phyloP scores from a whole-genome alignment of 148 eudicot genomes.

The Agrostemma githago region DNA sequence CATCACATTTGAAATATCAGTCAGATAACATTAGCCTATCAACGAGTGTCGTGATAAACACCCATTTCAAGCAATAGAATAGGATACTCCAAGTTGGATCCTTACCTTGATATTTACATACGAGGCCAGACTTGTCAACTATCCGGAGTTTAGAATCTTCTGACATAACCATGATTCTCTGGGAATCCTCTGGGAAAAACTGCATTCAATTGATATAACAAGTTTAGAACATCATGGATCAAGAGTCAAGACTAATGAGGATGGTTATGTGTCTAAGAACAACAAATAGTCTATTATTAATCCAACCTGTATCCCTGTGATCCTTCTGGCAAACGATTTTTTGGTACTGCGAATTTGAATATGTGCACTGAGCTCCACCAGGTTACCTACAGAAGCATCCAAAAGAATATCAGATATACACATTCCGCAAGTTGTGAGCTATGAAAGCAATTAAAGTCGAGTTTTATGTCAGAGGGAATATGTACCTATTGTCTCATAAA shows the following conservation, averaged over 20 bases:
- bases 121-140: constrained; percentile 51
- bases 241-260: not conserved
- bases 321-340: constrained; percentile 45
- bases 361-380: constrained; percentile 37
- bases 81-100: not conserved
- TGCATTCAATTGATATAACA: constrained; percentile 25
- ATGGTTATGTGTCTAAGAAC: not conserved
- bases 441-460: not conserved
- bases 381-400: constrained; percentile 33
- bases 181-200: constrained; percentile 47
- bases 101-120: constrained; percentile 61
- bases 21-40: constrained; percentile 1
- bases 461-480: constrained; percentile 2
- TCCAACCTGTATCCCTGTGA: constrained; percentile 70
- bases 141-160: constrained; percentile 69
- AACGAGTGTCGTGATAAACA: not conserved
- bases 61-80: not conserved
- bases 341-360: constrained; percentile 37
- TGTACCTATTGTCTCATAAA: constrained; percentile 56
- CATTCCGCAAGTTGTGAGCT: not conserved
- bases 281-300: not conserved
- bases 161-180: constrained; percentile 50
- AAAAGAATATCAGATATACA: constrained; percentile 16
- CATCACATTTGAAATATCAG: not conserved
- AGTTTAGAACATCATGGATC: constrained; percentile 17